Percentiles rank a stretch among this genome's conserved stretches.
Evolutionary conservation across 2,329 filamentous ascomycete species (phyloP).

Genomic region (Xylaria sp.): DNA sequence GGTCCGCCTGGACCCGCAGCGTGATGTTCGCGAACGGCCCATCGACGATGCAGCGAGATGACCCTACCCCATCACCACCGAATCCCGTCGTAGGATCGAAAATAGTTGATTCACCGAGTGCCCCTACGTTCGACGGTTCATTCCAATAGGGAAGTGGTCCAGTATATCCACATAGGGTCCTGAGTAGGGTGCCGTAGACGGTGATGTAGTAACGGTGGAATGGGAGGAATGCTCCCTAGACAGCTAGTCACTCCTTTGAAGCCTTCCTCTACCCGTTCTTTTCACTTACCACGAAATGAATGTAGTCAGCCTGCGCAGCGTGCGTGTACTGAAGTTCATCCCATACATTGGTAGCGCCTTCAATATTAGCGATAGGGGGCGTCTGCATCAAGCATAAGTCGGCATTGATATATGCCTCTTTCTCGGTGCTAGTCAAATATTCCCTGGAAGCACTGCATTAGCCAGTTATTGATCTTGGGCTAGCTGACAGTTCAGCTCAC

Average conservation of each 20-base stretch:
- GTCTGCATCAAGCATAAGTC: conserved; percentile 27
- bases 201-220: conserved; percentile 26
- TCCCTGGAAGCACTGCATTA: conserved; percentile 11
- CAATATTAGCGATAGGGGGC: conserved; percentile 6
- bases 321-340: conserved; percentile 26
- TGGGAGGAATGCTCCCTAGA: conserved; percentile 26
- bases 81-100: conserved; percentile 20
- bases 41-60: conserved; percentile 16
- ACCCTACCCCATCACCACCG: conserved; percentile 11
- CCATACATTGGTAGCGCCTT: conserved; percentile 14
- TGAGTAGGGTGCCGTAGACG: conserved; percentile 17
- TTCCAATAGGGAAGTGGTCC: conserved; percentile 28
- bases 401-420: conserved; percentile 21
- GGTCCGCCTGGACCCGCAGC: conserved; percentile 12
- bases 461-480: neutral
- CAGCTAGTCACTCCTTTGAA: neutral
- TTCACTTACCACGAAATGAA: conserved; percentile 22
- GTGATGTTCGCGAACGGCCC: conserved; percentile 17
- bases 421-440: conserved; percentile 11
- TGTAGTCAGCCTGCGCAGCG: conserved; percentile 16
- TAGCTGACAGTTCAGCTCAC: conserved; percentile 3
- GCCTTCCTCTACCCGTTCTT: neutral
- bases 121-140: conserved; percentile 14
- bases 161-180: conserved; percentile 21
- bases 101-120: conserved; percentile 11